Evolutionary conservation across 768 basidiomycete species (phyloP), one percentile per base, ranked within the genome.

Genomic region (Podaxis mareebaensis): DNA sequence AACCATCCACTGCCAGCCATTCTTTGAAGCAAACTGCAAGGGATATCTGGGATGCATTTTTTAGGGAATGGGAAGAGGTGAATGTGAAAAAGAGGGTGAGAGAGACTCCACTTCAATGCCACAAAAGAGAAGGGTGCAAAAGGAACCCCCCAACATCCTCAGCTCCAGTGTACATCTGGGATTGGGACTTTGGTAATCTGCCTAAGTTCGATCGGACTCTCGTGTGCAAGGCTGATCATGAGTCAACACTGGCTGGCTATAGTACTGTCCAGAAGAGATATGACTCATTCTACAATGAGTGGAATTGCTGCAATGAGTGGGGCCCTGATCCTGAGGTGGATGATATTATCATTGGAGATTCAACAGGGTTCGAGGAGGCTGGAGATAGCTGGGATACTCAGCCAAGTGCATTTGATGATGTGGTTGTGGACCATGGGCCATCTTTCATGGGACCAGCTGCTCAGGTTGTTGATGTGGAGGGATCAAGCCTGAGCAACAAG

Each of bases 251-350:
- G 20, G 44, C 28, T 4, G 3, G 20, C 12, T 46, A 55, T 33
- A 26, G 53, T 15, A 12, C 17, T 1, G 2, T 13, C 3, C 55
- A 63, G 56, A 51, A 20, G 20, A 36, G 28, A 4, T 64, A 64
- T 26, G 57, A 64, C 44, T 22, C 51, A 2, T 52, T 53, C 22
- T 51, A 36, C 20, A 58, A 64, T 30, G 57, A 64, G 17, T 64
- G 63, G 63, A n/a, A 58, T 30, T 58, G 56, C 38, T 64, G 63
- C 33, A 26, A 20, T 4, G 28, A 51, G 24, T 44, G 36, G 24
- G 61, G 46, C 15, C 49, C 30, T 2, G 55, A 55, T 20, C 24
- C 22, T n/a, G 55, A 63, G 3, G 1, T 15, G 11, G 39, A 54
- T 40, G 17, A 10, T 6, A 30, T 30, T 30, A 30, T 30, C 28